These are phyloP conservation scores for Alternaria metachromatica DNA, from an alignment of 2,329 filamentous ascomycete species.

Conservation along the genomic window DNA sequence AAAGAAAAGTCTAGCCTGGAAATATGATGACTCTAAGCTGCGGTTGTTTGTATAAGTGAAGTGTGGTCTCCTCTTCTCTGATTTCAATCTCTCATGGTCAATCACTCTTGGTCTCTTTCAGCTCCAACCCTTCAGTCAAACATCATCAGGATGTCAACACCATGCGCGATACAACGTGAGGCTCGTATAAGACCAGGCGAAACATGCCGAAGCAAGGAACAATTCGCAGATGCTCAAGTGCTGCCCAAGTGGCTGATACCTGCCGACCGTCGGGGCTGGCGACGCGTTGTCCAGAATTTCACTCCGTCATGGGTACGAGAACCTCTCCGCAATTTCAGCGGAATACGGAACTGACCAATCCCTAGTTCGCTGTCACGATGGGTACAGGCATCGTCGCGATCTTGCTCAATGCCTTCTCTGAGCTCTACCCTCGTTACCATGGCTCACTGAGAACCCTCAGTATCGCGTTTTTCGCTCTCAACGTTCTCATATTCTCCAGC, in stretches of 20 bases:
- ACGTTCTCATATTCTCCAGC: slow-evolving; percentile 61
- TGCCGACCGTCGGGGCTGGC: slow-evolving; percentile 35
- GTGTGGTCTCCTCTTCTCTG: neutral
- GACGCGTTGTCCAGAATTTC: slow-evolving; percentile 42
- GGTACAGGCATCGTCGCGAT: slow-evolving; percentile 55
- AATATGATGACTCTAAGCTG: neutral
- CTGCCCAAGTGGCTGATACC: slow-evolving; percentile 36
- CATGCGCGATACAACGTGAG: neutral
- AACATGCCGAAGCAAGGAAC: neutral
- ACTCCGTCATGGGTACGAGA: slow-evolving; percentile 43
- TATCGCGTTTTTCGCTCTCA: slow-evolving; percentile 66
- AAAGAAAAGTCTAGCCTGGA: neutral
- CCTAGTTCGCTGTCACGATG: slow-evolving; percentile 33
- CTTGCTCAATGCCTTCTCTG: slow-evolving; percentile 65
- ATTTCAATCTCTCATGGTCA: neutral
- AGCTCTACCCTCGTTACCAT: slow-evolving; percentile 58
- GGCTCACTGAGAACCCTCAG: slow-evolving; percentile 60
- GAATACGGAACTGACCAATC: neutral
- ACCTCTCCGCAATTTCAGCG: neutral
- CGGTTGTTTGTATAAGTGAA: neutral
- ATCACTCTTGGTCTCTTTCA: neutral
- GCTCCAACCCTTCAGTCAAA: neutral
- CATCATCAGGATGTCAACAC: neutral
- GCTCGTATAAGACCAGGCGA: neutral
- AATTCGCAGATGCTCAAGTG: neutral